phyloP scores from a whole-genome alignment of 805 yeast species.

The Ogataea nonfermentans region DNA sequence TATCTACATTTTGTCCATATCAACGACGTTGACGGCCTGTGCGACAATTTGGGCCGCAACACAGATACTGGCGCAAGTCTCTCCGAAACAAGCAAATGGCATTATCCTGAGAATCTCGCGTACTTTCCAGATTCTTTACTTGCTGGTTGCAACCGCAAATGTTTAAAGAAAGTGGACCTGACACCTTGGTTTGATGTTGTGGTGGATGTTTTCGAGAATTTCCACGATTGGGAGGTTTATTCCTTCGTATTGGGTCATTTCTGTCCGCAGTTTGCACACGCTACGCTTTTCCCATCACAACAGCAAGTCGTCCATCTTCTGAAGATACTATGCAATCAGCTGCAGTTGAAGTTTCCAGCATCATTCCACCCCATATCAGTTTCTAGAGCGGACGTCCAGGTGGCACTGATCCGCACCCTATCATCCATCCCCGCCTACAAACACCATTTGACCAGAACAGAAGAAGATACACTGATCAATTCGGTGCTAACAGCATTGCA shows the following conservation, averaged over 20 bases:
- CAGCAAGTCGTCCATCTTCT: constrained; percentile 44
- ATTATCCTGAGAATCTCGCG: constrained; percentile 54
- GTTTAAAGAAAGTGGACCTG: constrained; percentile 36
- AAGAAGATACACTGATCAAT: constrained; percentile 62
- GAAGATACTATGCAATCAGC: constrained; percentile 51
- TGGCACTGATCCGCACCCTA: constrained; percentile 58
- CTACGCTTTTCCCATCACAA: constrained; percentile 48
- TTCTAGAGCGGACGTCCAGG: constrained; percentile 61
- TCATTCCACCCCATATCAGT: constrained; percentile 41
- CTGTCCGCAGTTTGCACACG: constrained; percentile 65
- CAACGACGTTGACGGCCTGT: constrained; percentile 62
- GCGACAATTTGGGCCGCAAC: constrained; percentile 57
- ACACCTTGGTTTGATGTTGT: constrained; percentile 52
- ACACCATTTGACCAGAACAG: constrained; percentile 48
- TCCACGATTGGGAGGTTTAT: constrained; percentile 68
- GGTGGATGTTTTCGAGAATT: constrained; percentile 46
- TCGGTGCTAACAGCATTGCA: constrained; percentile 60
- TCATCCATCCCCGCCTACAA: constrained; percentile 65
- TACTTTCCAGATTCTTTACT: constrained; percentile 47
- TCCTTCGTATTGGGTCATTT: constrained; percentile 65
- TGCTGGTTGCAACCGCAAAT: constrained; percentile 37
- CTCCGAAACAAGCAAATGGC: constrained; percentile 44
- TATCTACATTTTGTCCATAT: constrained; percentile 51
- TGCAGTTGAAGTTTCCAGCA: constrained; percentile 48
- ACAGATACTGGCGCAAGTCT: constrained; percentile 26